A percentile compares a stretch with the other conserved stretches of the same genome.
Evolutionary conservation across 805 yeast species (phyloP).

Genomic region (Spathaspora arborariae): DNA sequence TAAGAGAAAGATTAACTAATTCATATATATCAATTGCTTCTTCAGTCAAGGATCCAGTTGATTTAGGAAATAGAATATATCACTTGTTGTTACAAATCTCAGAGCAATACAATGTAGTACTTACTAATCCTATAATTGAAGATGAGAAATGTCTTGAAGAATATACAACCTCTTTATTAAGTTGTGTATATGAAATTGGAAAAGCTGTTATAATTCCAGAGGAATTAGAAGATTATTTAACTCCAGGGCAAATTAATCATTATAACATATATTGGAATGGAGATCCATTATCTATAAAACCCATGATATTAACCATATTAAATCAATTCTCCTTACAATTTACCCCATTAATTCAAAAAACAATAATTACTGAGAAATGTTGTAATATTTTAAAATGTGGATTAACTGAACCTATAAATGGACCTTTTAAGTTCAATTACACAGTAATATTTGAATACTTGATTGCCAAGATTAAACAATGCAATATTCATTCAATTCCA

Average conservation of each 20-base stretch:
- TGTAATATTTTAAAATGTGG: constrained; percentile 64
- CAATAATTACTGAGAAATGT: constrained; percentile 57
- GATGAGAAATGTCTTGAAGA: constrained; percentile 29
- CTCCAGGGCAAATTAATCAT: constrained; percentile 26
- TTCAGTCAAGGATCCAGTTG: constrained; percentile 43
- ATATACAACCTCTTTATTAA: constrained; percentile 52
- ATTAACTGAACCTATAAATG: constrained; percentile 55
- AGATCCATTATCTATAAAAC: constrained; percentile 47
- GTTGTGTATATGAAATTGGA: constrained; percentile 67
- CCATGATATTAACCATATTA: constrained; percentile 38
- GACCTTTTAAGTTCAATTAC: constrained; percentile 59
- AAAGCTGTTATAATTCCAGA: constrained; percentile 65
- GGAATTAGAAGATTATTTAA: constrained; percentile 37
- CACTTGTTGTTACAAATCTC: constrained; percentile 6
- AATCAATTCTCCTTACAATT: constrained; percentile 39
- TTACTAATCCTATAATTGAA: not conserved
- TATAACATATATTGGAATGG: constrained; percentile 40
- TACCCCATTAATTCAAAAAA: constrained; percentile 34
- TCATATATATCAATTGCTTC: constrained; percentile 63
- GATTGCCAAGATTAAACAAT: constrained; percentile 24
- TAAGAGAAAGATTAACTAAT: constrained; percentile 57
- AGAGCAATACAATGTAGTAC: constrained; percentile 8
- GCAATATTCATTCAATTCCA: constrained; percentile 36
- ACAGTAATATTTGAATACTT: constrained; percentile 38
- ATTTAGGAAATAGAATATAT: constrained; percentile 17